Conservation (phyloP, 2,329 filamentous ascomycete genomes). For the Aspergillus sp. region DNA sequence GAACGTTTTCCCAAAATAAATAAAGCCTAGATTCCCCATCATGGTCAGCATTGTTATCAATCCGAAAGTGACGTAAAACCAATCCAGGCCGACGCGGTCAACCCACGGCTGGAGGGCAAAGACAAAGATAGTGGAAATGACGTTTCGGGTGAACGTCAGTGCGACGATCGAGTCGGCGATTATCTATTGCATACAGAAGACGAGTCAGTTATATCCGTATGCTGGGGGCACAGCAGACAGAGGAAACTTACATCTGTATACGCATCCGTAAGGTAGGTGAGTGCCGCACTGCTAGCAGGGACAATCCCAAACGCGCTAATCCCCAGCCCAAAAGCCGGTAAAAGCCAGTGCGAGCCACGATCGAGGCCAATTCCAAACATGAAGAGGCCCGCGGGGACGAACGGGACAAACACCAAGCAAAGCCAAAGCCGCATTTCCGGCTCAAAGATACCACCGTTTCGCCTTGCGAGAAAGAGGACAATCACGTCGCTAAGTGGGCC, state of each 20-base stretch:
- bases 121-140: constrained; percentile 46
- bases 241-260: background rate
- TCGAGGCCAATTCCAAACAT: constrained; percentile 1
- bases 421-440: constrained; percentile 47
- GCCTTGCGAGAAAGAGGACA: constrained; percentile 35
- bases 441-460: constrained; percentile 44
- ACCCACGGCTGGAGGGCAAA: constrained; percentile 37
- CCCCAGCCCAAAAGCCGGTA: background rate
- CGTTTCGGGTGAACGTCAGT: constrained; percentile 48
- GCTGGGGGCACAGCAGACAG: background rate
- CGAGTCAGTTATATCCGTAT: background rate
- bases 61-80: background rate
- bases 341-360: background rate
- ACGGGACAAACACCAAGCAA: background rate
- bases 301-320: constrained; percentile 23
- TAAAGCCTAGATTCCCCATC: background rate
- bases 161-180: constrained; percentile 48
- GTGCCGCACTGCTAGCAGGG: constrained; percentile 18
- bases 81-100: background rate
- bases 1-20: background rate
- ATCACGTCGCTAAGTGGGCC: constrained; percentile 40
- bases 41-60: background rate
- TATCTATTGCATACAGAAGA: background rate
- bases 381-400: background rate
- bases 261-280: background rate